A percentile compares a stretch with the other conserved stretches of the same genome.
These are phyloP conservation scores for Phyllachora maydis DNA, from an alignment of 2,329 filamentous ascomycete species.

Conservation along the genomic window DNA sequence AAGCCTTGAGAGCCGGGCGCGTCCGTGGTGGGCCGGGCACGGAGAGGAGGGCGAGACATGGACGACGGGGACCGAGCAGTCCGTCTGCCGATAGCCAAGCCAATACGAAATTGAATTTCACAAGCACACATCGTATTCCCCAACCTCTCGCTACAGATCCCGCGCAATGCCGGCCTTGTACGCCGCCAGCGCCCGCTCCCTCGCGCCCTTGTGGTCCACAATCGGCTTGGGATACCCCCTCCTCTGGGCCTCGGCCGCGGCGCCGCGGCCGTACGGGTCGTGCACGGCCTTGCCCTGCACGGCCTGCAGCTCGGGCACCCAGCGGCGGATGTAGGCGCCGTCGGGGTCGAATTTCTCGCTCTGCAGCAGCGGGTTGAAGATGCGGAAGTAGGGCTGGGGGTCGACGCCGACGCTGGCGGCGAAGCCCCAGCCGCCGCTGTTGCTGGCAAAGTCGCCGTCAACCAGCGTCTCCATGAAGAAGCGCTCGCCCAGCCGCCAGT, in stretches of 20 bases:
- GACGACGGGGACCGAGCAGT: too few species aligned
- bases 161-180: constrained; percentile 10
- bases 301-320: constrained; percentile 54
- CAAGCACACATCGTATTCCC: too few species aligned
- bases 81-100: too few species aligned
- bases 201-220: constrained; percentile 50
- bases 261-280: constrained; percentile 55
- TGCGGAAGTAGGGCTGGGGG: constrained; percentile 61
- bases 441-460: constrained; percentile 63
- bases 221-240: constrained; percentile 55
- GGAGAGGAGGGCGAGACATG: too few species aligned
- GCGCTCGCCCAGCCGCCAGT: constrained; percentile 65
- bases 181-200: constrained; percentile 25
- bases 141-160: too few species aligned
- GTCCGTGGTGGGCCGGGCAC: too few species aligned
- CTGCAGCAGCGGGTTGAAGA: constrained; percentile 74
- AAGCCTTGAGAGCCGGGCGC: too few species aligned
- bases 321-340: constrained; percentile 63
- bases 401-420: constrained; percentile 16
- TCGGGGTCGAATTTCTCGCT: constrained; percentile 68
- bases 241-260: constrained; percentile 33
- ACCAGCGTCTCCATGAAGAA: constrained; percentile 70
- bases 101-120: too few species aligned
- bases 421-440: constrained; percentile 44
- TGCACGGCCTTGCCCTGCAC: constrained; percentile 53